Percentiles rank a stretch among this genome's conserved stretches.
phyloP scores from a whole-genome alignment of 768 basidiomycete species.

The Filobasidium floriforme region DNA sequence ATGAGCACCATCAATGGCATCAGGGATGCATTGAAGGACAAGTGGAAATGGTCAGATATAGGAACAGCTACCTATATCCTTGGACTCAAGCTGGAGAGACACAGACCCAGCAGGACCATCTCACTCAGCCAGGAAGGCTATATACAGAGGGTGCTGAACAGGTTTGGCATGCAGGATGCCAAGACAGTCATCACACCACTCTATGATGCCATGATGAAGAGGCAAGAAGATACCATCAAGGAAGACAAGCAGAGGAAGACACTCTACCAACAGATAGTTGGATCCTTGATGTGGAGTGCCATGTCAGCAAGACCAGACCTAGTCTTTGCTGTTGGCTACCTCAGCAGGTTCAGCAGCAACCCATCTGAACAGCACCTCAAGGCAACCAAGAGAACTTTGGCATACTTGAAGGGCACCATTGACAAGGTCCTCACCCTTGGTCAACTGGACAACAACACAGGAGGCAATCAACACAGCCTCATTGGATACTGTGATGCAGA shows the following conservation, averaged over 20 bases:
- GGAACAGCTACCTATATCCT: slow-evolving; percentile 3
- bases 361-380: slow-evolving; percentile 16
- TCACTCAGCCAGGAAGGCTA: slow-evolving; percentile 14
- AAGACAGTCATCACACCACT: slow-evolving; percentile 1
- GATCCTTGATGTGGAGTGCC: slow-evolving; percentile 10
- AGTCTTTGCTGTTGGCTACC: slow-evolving; percentile 13
- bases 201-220: background rate
- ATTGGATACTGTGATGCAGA: slow-evolving; percentile 38
- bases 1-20: background rate
- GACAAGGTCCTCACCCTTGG: slow-evolving; percentile 20
- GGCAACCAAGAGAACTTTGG: slow-evolving; percentile 20
- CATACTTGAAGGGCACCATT: slow-evolving; percentile 23
- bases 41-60: slow-evolving; percentile 5
- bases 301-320: slow-evolving; percentile 22
- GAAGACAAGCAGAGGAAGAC: background rate
- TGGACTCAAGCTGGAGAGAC: slow-evolving; percentile 1
- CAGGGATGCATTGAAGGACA: slow-evolving; percentile 3
- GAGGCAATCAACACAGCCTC: background rate
- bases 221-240: background rate
- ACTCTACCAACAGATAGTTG: slow-evolving; percentile 6
- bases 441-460: background rate
- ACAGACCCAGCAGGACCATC: slow-evolving; percentile 2
- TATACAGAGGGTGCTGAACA: slow-evolving; percentile 16
- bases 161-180: slow-evolving; percentile 7
- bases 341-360: slow-evolving; percentile 17